phyloP scores from a whole-genome alignment of 768 basidiomycete species.

The Kwoniella pini region DNA sequence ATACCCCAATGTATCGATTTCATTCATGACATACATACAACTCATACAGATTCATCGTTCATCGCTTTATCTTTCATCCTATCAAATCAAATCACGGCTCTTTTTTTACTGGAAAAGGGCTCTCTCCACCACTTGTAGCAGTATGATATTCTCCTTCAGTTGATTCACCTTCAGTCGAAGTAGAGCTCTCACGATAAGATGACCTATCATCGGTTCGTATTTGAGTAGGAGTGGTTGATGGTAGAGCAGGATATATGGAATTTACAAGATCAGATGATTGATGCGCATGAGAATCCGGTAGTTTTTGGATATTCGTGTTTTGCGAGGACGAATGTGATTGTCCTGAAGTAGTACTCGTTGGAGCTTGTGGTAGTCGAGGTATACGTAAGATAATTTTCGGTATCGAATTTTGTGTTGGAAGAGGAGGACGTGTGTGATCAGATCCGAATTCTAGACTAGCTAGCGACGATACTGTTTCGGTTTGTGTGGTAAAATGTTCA shows the following conservation, averaged over 20 bases:
- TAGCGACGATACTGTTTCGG: too few species aligned
- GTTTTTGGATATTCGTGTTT: not conserved
- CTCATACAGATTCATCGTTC: too few species aligned
- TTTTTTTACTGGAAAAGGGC: not conserved
- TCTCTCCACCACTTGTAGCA: conserved; percentile 26
- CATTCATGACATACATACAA: too few species aligned
- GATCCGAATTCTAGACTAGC: too few species aligned
- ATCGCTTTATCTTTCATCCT: too few species aligned
- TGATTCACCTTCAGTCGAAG: conserved; percentile 20
- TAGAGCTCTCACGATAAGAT: conserved; percentile 28
- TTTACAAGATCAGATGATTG: not conserved
- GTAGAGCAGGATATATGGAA: not conserved
- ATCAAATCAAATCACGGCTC: not conserved
- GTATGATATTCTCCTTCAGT: conserved; percentile 26
- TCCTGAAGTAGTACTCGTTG: not conserved
- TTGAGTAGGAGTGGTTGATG: not conserved
- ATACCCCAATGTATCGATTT: conserved; percentile 2
- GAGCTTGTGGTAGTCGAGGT: conserved; percentile 15
- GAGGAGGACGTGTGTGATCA: not conserved
- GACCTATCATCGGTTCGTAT: not conserved
- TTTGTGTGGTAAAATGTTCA: too few species aligned
- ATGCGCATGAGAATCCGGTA: too few species aligned
- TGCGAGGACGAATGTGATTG: not conserved
- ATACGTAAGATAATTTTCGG: conserved; percentile 28
- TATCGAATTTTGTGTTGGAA: not conserved